Evolutionary conservation across 192 early-diverging fungal genomes (phyloP), one percentile per base, ranked within the genome.

Genomic region (Gryganskiella cystojenkinii): DNA sequence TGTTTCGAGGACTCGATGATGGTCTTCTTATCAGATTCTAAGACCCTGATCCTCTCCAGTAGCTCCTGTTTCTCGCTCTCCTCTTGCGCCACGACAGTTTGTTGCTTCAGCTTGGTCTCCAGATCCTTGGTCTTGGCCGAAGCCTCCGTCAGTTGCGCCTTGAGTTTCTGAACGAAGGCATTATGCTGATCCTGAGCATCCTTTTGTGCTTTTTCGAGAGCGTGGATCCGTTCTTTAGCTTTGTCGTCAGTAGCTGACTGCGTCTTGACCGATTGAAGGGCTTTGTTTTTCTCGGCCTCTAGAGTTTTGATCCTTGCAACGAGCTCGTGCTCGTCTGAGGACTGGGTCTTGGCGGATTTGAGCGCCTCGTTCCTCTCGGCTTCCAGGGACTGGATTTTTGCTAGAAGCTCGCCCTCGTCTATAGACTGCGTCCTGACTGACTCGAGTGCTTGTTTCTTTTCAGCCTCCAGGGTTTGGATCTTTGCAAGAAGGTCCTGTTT

Each of bases 141-240:
- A 28, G 72, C 43, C 13, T 55, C 43, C n/a, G 51, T 30, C 14
- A 84, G 52, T 33, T 68, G 45, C 27, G 27, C n/a, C 30, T 76
- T 37, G 9, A 76, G 59, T 34, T 60, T 20, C 45, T 76, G 42
- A 13, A 46, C 34, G 19, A 52, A 46, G 2, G 27, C 55, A 14
- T 49, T 24, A 31, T 37, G 62, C 25, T 72, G 59, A 17, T 76
- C 80, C 49, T 40, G 37, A 5, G 5, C 37, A 5, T 40, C 37
- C 37, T 40, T 40, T 5, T 76, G 79, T 4, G 67, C 35, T 4
- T 54, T 35, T 54, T 78, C 56, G 57, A 79, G 19, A 31, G 80
- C 58, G 10, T 37, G 44, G 58, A 82, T 57, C 28, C 70, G 69
- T 11, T 81, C 60, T 19, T 67, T 57, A 1, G 4, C n/a, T n/a